phyloP scores from a whole-genome alignment of 805 yeast genomes.

The Yamadazyma philogaea region DNA sequence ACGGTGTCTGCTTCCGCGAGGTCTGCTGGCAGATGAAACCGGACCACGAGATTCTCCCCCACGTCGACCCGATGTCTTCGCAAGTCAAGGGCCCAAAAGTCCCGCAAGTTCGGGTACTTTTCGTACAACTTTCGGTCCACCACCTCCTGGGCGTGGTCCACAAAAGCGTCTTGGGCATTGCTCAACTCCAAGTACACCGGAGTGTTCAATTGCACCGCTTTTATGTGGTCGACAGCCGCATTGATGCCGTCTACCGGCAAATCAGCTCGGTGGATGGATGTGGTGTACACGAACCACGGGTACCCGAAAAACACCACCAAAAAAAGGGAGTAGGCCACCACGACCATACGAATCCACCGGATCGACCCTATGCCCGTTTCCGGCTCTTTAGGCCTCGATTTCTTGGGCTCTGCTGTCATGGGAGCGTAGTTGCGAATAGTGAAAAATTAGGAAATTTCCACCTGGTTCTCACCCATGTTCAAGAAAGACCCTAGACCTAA shows the following conservation, averaged over 20 bases:
- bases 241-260: conserved; percentile 43
- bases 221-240: not conserved
- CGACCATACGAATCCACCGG: conserved; percentile 11
- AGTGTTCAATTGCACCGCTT: conserved; percentile 25
- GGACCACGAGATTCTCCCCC: not conserved
- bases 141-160: conserved; percentile 32
- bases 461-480: conserved; percentile 38
- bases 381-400: not conserved
- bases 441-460: not conserved
- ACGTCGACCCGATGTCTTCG: not conserved
- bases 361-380: conserved; percentile 1
- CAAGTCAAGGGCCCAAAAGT: conserved; percentile 28
- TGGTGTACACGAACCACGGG: conserved; percentile 61
- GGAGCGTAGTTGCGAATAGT: not conserved
- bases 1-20: conserved; percentile 6
- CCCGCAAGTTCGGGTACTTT: conserved; percentile 21
- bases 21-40: conserved; percentile 5
- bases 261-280: conserved; percentile 60
- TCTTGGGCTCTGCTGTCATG: not conserved
- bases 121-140: conserved; percentile 28
- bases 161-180: conserved; percentile 26
- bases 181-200: conserved; percentile 45
- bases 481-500: conserved; percentile 59
- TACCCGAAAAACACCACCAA: conserved; percentile 38
- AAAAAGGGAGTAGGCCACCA: conserved; percentile 14